Evolutionary conservation across 768 basidiomycete genomes (phyloP).

Genomic region (Guyanaporus albipodus): DNA sequence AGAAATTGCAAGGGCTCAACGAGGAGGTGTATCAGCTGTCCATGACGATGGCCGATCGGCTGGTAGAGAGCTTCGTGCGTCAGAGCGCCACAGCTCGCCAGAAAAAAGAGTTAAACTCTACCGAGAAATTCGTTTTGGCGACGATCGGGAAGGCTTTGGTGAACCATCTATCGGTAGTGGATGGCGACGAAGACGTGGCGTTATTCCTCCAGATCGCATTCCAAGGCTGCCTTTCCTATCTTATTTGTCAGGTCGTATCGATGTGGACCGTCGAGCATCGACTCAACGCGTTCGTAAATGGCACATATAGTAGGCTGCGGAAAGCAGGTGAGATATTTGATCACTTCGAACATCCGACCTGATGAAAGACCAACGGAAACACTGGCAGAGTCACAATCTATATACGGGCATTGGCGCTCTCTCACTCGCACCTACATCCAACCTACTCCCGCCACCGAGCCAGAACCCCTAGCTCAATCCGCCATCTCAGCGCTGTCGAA

Average conservation of each 20-base stretch:
- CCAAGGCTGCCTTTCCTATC: conserved; percentile 2
- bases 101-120: not conserved
- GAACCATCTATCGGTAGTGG: not conserved
- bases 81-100: not conserved
- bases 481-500: not conserved
- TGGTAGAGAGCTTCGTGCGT: not conserved
- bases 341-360: not conserved
- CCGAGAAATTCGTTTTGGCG: not conserved
- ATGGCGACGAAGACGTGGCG: not conserved
- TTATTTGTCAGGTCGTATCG: not conserved
- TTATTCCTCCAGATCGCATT: conserved; percentile 7
- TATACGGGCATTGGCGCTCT: conserved; percentile 7
- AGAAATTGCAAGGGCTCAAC: conserved; percentile 2
- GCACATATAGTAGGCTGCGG: conserved; percentile 1
- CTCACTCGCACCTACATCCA: conserved; percentile 1
- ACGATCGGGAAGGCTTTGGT: not conserved
- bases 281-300: not conserved
- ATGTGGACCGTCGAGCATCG: conserved; percentile 6
- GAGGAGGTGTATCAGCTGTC: conserved; percentile 2
- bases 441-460: not conserved
- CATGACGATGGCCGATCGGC: not conserved
- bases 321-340: conserved; percentile 1
- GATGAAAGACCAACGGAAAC: not conserved
- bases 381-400: conserved; percentile 1
- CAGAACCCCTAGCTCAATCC: not conserved